phyloP scores from a whole-genome alignment of 2,329 filamentous ascomycete species.

The Thielaviopsis musarum region DNA sequence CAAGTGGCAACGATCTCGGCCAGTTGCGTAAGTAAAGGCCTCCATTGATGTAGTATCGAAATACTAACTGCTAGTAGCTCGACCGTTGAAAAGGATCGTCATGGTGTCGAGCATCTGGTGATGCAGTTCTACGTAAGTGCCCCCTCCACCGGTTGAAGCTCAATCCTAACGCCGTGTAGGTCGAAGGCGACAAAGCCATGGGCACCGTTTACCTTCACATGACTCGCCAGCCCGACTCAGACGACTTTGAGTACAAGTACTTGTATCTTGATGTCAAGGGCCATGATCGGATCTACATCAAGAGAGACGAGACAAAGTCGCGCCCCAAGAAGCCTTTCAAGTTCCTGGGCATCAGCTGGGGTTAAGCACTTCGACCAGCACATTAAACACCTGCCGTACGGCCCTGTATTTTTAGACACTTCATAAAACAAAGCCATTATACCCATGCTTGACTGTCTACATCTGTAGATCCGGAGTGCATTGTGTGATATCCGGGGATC shows the following conservation, averaged over 20 bases:
- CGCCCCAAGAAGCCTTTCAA: conserved; percentile 28
- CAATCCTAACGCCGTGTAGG: conserved; percentile 25
- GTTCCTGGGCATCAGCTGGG: conserved; percentile 47
- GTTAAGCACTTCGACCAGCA: conserved; percentile 13
- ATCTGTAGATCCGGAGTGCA: too few species aligned
- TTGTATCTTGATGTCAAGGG: conserved; percentile 68
- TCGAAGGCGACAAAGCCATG: conserved; percentile 58
- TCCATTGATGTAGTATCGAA: background rate
- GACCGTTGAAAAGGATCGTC: conserved; percentile 8
- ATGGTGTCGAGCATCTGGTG: conserved; percentile 43
- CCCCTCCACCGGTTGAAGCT: too few species aligned
- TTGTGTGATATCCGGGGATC: too few species aligned
- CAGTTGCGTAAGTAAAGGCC: conserved; percentile 32
- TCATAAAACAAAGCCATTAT: too few species aligned
- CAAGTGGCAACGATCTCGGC: conserved; percentile 57
- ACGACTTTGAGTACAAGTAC: conserved; percentile 62
- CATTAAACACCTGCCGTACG: background rate
- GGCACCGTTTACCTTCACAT: conserved; percentile 68
- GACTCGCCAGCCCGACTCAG: conserved; percentile 45
- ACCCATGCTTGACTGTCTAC: too few species aligned
- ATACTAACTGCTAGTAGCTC: conserved; percentile 5
- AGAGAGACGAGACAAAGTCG: conserved; percentile 30
- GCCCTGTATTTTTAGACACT: background rate
- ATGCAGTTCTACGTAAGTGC: conserved; percentile 66
- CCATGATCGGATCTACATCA: conserved; percentile 46